Base-by-base conservation (phyloP, 768 basidiomycete genomes). In the Dictyophora rubrovolvata region DNA sequence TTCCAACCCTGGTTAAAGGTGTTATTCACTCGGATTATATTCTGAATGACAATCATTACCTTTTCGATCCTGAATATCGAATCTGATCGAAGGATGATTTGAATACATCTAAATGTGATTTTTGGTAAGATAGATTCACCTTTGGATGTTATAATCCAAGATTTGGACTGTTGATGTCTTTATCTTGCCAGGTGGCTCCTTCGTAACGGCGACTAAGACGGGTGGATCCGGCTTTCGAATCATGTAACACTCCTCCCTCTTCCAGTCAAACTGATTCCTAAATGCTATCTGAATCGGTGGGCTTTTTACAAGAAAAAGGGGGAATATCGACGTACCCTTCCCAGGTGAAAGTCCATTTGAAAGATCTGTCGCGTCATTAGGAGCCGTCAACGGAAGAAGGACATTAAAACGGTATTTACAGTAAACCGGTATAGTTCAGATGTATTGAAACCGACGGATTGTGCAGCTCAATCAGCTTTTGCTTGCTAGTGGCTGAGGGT, bases 181-280 rank as follows among this genome's bases (percentile, higher is more conserved):
- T 49, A 85, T 73, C 21, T 81, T 75, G 7, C 86, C 84, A 1
- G 82, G 74, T 1, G 83, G 79, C 61, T 90, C 90, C 65, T 85
- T 89, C 1, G 87, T 89, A 28, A 90, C 76, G 0, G 88, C 89
- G 12, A 93, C 85, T 10, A 91, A 79, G 1, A 93, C 89, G 4
- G 90, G 86, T 6, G 90, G 90, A 63, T 93, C 90, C 9, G 89
- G 90, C 67, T 91, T 91, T 20, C 89, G 81, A 48, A 91, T 69
- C 70, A 92, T 81, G 69, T 78, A 91, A 70, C 89, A 91, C 63
- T 86, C 85, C 66, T 90, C 88, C 48, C 86, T 79, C 66, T 82
- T 87, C 89, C 90, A 93, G 66, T 91, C 89, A 62, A 89, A 90
- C 48, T 86, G 82, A 61, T 92, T 85, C 37, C 89, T 92, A 65